Percentiles rank a stretch among this genome's conserved stretches.
Evolutionary conservation across 2,329 filamentous ascomycete genomes (phyloP).

Genomic region (Paecilomyces niveus): DNA sequence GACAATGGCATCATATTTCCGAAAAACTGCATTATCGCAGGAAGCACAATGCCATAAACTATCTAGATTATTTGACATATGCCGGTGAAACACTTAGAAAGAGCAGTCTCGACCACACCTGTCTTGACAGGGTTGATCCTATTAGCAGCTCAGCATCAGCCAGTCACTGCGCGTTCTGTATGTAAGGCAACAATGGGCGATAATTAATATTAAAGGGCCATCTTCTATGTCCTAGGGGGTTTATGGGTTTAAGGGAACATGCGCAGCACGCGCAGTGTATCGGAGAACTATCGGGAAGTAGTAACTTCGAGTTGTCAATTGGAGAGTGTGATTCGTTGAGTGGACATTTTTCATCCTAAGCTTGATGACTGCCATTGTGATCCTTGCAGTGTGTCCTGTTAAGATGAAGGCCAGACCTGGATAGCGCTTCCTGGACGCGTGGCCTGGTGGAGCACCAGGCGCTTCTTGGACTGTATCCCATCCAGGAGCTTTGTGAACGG

Average conservation of each 20-base stretch:
- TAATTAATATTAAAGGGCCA: too few species aligned
- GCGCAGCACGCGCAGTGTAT: background rate
- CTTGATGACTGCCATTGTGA: background rate
- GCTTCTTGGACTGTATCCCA: background rate
- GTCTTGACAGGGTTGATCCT: background rate
- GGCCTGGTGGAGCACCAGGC: background rate
- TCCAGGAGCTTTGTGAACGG: background rate
- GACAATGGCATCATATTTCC: too few species aligned
- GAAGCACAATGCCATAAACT: too few species aligned
- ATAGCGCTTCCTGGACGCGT: background rate
- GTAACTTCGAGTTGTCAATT: too few species aligned
- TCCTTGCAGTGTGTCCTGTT: background rate
- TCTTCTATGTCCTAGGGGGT: background rate
- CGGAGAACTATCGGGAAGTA: background rate
- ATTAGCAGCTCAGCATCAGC: background rate
- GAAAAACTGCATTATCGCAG: background rate
- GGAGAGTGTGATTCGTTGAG: background rate
- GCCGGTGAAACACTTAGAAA: background rate
- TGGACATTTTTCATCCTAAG: background rate
- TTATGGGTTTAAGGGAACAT: background rate
- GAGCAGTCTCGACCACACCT: background rate
- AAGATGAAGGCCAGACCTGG: background rate
- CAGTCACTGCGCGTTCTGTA: background rate
- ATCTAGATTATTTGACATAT: background rate
- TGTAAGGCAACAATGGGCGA: background rate